These are phyloP conservation scores for Gypsophila paniculata DNA, from an alignment of 179 eudicot species.

Conservation along the genomic window DNA sequence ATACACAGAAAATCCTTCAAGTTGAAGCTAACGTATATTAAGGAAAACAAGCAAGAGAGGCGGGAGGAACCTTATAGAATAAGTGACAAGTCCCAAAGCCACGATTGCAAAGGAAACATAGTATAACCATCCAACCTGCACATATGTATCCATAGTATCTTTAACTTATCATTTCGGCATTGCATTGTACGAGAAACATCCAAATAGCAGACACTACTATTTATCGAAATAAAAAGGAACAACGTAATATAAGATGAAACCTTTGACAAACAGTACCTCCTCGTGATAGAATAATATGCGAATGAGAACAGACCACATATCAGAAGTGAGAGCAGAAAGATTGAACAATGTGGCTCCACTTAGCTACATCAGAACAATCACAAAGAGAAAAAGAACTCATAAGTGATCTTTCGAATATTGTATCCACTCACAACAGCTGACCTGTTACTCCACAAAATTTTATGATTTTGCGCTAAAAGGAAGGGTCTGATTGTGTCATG, in stretches of 20 bases:
- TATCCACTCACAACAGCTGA: neutral
- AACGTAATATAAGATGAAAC: neutral
- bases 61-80: constrained; percentile 25
- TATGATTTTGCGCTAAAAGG: neutral
- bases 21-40: neutral
- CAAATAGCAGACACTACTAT: neutral
- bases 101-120: constrained; percentile 31
- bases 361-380: constrained; percentile 37
- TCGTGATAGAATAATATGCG: constrained; percentile 78
- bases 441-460: too few species aligned
- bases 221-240: neutral
- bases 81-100: constrained; percentile 30
- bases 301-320: constrained; percentile 88
- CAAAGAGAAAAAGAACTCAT: neutral
- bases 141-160: neutral
- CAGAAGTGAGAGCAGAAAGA: constrained; percentile 78
- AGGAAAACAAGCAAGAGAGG: constrained; percentile 10
- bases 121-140: constrained; percentile 33
- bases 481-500: neutral
- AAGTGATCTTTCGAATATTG: neutral
- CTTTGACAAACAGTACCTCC: constrained; percentile 38
- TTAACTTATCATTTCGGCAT: neutral
- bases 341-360: constrained; percentile 80
- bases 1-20: neutral
- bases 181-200: neutral